These are phyloP conservation scores for Leccinum laetum DNA, from an alignment of 1,284 basidiomycete species.

Conservation along the genomic window DNA sequence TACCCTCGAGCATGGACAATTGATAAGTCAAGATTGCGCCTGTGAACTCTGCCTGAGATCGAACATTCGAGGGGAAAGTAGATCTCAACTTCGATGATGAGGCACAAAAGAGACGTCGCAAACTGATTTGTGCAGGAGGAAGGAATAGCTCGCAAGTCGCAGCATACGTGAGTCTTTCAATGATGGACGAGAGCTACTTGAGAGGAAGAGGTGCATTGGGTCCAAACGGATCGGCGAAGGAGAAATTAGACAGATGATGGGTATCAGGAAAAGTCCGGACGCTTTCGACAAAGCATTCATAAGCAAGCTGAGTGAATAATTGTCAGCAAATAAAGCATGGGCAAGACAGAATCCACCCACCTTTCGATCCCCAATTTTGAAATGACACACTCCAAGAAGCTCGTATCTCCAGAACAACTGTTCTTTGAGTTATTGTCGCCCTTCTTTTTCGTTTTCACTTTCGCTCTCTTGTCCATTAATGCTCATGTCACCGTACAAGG, in stretches of 20 bases:
- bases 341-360: conserved; percentile 33
- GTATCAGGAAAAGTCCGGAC: conserved; percentile 55
- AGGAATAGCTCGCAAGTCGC: conserved; percentile 64
- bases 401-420: conserved; percentile 75
- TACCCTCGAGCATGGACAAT: conserved; percentile 49
- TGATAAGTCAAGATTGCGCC: conserved; percentile 66
- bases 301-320: conserved; percentile 49
- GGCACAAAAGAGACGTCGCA: conserved; percentile 8
- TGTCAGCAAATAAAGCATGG: conserved; percentile 5
- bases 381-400: conserved; percentile 73
- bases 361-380: conserved; percentile 71
- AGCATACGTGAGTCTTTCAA: conserved; percentile 68
- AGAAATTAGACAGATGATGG: conserved; percentile 23
- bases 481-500: conserved; percentile 15
- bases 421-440: conserved; percentile 59
- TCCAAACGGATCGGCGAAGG: conserved; percentile 32
- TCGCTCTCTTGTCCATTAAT: conserved; percentile 10
- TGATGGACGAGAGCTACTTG: conserved; percentile 54
- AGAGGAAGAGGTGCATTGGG: conserved; percentile 37
- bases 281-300: conserved; percentile 54
- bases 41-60: conserved; percentile 31
- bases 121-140: conserved; percentile 38
- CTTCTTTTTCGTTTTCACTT: conserved; percentile 42
- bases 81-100: conserved; percentile 3
- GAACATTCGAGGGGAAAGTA: conserved; percentile 18